Evolutionary conservation across 2,329 filamentous ascomycete species (phyloP).

Genomic region (Venturia asperata): DNA sequence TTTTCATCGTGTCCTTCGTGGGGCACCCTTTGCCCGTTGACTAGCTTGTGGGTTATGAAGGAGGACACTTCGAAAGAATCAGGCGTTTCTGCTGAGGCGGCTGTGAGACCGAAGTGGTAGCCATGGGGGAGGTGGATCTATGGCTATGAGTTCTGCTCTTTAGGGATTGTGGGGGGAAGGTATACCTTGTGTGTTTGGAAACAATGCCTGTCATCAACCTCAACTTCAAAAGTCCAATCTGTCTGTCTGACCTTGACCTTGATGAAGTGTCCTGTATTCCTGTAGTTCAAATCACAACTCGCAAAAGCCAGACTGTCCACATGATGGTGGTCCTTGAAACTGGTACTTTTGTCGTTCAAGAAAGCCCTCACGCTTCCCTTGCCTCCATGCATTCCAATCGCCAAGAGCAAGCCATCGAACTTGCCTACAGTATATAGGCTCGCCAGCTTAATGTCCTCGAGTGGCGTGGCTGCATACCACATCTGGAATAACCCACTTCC

Average conservation of each 20-base stretch:
- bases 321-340: constrained; percentile 67
- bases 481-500: constrained; percentile 86
- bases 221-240: constrained; percentile 61
- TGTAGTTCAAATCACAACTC: constrained; percentile 83
- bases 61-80: constrained; percentile 95
- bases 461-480: constrained; percentile 73
- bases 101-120: constrained; percentile 81
- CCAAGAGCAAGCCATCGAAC: constrained; percentile 86
- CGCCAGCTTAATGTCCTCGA: constrained; percentile 50
- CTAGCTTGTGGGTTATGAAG: constrained; percentile 57
- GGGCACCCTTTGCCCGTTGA: background rate
- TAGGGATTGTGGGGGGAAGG: background rate
- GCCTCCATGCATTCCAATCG: constrained; percentile 77
- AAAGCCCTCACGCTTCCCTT: constrained; percentile 84
- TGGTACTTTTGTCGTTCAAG: constrained; percentile 79
- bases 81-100: constrained; percentile 80
- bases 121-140: constrained; percentile 68
- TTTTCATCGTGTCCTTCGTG: constrained; percentile 5
- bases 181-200: constrained; percentile 66
- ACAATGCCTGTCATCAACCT: constrained; percentile 71
- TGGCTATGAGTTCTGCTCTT: constrained; percentile 17
- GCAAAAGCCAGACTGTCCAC: constrained; percentile 87
- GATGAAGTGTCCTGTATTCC: constrained; percentile 81
- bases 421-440: constrained; percentile 78
- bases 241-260: constrained; percentile 68